A percentile compares a stretch with the other conserved stretches of the same genome.
phyloP scores from a whole-genome alignment of 1,284 basidiomycete species.

The Chondrostereum purpureum region DNA sequence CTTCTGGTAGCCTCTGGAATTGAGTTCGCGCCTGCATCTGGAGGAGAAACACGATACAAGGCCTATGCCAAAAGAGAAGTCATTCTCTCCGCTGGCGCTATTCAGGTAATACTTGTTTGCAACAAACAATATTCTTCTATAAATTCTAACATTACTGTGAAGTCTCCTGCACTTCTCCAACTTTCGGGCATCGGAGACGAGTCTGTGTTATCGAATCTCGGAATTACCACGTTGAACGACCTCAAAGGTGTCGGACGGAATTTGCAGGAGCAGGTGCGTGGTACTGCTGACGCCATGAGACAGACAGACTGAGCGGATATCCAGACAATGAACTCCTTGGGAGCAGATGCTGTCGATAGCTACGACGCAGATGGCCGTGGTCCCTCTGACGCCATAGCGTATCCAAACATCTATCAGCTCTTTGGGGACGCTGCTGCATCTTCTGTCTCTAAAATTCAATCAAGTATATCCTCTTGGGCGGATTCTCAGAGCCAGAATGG shows the following conservation, averaged over 20 bases:
- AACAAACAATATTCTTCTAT: background rate
- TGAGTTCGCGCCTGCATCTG: conserved; percentile 26
- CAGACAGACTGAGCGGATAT: too few relatives aligned
- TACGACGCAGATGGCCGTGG: conserved; percentile 32
- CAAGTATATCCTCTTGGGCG: conserved; percentile 31
- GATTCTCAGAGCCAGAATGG: conserved; percentile 31
- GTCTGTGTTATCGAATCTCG: conserved; percentile 29
- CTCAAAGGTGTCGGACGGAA: conserved; percentile 39
- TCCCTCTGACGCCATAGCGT: conserved; percentile 38
- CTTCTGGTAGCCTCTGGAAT: conserved; percentile 28
- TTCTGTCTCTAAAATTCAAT: conserved; percentile 27
- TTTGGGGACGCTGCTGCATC: conserved; percentile 29
- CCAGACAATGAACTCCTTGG: conserved; percentile 35
- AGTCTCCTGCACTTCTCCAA: conserved; percentile 36
- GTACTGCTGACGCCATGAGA: background rate
- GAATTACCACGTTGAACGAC: conserved; percentile 29
- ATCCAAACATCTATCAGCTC: conserved; percentile 39
- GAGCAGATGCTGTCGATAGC: conserved; percentile 23
- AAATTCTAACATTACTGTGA: background rate
- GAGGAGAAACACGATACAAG: conserved; percentile 21
- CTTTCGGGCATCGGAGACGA: conserved; percentile 40
- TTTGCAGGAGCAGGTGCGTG: conserved; percentile 37
- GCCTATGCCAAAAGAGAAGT: conserved; percentile 28
- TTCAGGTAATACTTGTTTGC: conserved; percentile 18
- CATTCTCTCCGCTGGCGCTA: conserved; percentile 31